phyloP scores from a whole-genome alignment of 2,329 filamentous ascomycete genomes.

The Exophiala phaeomuriformis region DNA sequence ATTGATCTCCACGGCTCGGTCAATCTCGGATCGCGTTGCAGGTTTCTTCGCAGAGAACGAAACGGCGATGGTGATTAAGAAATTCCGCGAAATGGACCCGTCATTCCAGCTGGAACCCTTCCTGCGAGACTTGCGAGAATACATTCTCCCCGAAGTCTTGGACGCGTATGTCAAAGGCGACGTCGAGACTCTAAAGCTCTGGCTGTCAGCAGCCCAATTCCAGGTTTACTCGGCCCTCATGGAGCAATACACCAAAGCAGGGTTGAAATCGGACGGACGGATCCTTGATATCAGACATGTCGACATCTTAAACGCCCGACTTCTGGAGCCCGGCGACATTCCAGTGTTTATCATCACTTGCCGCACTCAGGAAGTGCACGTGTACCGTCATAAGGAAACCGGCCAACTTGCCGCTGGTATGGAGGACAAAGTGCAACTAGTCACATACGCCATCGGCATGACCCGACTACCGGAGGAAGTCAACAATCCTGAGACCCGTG shows the following conservation, averaged over 20 bases:
- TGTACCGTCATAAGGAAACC: constrained; percentile 87
- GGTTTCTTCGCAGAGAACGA: constrained; percentile 99
- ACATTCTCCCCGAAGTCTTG: constrained; percentile 92
- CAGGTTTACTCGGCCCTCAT: constrained; percentile 95
- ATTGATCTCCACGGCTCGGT: constrained; percentile 82
- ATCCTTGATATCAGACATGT: constrained; percentile 94
- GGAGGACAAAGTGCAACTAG: constrained; percentile 97
- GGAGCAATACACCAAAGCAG: constrained; percentile 88
- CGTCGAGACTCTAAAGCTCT: constrained; percentile 78
- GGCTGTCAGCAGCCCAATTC: constrained; percentile 94
- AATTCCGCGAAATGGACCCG: constrained; percentile 92
- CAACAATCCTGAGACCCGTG: constrained; percentile 90
- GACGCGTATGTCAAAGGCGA: constrained; percentile 98
- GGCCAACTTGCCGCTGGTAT: constrained; percentile 87
- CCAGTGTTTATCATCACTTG: constrained; percentile 97
- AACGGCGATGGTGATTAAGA: constrained; percentile 95
- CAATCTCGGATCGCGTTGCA: constrained; percentile 84
- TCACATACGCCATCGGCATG: constrained; percentile 95
- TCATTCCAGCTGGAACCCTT: constrained; percentile 92
- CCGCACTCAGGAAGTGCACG: constrained; percentile 93
- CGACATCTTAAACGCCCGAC: constrained; percentile 54
- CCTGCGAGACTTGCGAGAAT: constrained; percentile 89
- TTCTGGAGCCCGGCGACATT: constrained; percentile 45
- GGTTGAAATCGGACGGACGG: constrained; percentile 86
- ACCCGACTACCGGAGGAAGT: constrained; percentile 92